Base-by-base conservation (phyloP, 352 stramenopile species). In the Achlya hypogyna region DNA sequence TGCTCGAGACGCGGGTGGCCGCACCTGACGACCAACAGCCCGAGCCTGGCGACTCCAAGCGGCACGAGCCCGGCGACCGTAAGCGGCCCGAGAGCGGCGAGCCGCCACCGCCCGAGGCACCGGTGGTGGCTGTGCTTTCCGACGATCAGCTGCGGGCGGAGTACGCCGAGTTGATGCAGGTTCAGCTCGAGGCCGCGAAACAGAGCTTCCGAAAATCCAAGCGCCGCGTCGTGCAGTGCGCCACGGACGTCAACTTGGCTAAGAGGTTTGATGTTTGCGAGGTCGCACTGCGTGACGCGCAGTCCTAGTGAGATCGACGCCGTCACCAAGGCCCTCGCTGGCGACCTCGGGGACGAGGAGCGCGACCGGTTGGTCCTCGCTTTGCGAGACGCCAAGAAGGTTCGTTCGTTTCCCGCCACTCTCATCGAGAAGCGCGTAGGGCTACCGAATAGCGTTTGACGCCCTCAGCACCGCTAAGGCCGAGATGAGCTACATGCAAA, bases 401-500 rank as follows among this genome's bases (percentile, higher is more conserved):
- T 67, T 22, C n/a, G 29, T 42, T 32, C 49, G 20, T 32, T 20
- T 47, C 5, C 14, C 16, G 23, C 12, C 6, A 1, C 20, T 6
- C 42, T 14, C n/a, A 23, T 10, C 31, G 25, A 56, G 25, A 10
- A 3, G 49, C 16, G 25, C 18, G 8, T 67, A 67, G 60, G 84
- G 85, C 42, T 93, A 95, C 60, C 76, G 80, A 4, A 81, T 75
- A n/a, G 73, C 89, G 29, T 93, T 91, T 59, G 84, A 93, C 62
- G 80, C 83, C 31, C 76, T 93, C 34, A 91, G 89, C 56, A 80
- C 91, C 18, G 84, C 77, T 12, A 87, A 84, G 40, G 68, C 73
- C 0, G 84, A 91, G 69, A 75, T 90, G 38, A 79, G 81, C 52
- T 87, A 88, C 54, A 78, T 77, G 1, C 72, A 77, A 5, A 76